Evolutionary conservation across 768 basidiomycete species (phyloP).

Genomic region (Leccinum obscurum): DNA sequence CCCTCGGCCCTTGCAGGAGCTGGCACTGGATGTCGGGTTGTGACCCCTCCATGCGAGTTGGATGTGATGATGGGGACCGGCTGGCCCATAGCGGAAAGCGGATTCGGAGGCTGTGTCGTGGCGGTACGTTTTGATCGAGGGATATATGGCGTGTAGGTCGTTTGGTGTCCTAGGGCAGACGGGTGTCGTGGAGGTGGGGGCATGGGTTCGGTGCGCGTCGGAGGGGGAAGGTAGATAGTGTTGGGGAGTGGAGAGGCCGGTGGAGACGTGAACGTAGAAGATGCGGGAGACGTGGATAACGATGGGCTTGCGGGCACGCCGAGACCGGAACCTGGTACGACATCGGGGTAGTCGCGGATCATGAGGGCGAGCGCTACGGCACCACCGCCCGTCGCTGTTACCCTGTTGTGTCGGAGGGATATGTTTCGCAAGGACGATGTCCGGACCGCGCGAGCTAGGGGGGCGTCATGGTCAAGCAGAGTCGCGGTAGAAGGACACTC

Average conservation of each 20-base stretch:
- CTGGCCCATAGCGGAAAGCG: constrained; percentile 37
- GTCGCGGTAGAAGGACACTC: constrained; percentile 28
- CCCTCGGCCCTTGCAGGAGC: constrained; percentile 3
- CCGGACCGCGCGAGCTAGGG: constrained; percentile 76
- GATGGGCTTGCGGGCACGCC: constrained; percentile 1
- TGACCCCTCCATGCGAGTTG: constrained; percentile 53
- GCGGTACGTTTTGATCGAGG: constrained; percentile 56
- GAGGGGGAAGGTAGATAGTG: constrained; percentile 19
- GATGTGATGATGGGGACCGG: constrained; percentile 73
- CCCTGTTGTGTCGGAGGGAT: constrained; percentile 86
- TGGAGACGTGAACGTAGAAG: constrained; percentile 31
- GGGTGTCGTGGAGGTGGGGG: constrained; percentile 54
- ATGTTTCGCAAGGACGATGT: constrained; percentile 80
- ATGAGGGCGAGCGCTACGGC: constrained; percentile 94
- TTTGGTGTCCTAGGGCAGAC: constrained; percentile 49
- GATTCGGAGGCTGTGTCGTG: constrained; percentile 32
- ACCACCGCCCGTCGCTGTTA: constrained; percentile 81
- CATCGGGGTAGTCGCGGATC: constrained; percentile 94
- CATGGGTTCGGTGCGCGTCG: constrained; percentile 39
- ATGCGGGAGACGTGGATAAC: constrained; percentile 12
- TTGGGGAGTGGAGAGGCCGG: constrained; percentile 35
- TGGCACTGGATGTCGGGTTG: constrained; percentile 41
- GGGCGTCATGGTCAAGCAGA: neutral
- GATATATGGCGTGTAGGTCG: constrained; percentile 80
- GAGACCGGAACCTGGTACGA: constrained; percentile 40